Base-by-base conservation (phyloP, 2,329 filamentous ascomycete species). In the Beauveria australis region DNA sequence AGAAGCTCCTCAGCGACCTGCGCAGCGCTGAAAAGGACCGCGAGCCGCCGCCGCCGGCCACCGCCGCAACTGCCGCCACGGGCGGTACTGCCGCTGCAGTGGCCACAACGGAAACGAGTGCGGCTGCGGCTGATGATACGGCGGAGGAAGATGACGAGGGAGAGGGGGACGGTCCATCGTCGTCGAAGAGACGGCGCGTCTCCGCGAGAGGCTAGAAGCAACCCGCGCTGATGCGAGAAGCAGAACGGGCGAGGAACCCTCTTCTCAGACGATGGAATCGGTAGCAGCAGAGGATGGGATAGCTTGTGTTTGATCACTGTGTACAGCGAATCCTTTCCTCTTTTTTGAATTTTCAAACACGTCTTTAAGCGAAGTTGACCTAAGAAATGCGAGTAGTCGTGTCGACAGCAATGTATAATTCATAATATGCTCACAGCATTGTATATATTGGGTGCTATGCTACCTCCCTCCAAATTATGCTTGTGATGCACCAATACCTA, bases 1-100 rank as follows among this genome's bases (percentile, higher is more conserved):
- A 96, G 75, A 86, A 88, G 70, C 83, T 89, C 22, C 82, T 96
- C 18, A 85, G 83, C 44, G 87, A 89, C 66, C 87, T 92, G 78
- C 84, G 91, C 33, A 88, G 85, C 58, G 89, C 88, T 1, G 89
- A 95, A 69, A 81, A 81, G 63, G 79, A 83, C 48, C 71, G 74
- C 4, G 73, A 71, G 37, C 73, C 69, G 3, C 74, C 73, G 19
- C 71, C 72, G 18, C 60, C n/a, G n/a, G n/a, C 63, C 14, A 46
- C 44, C 1, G 14, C 30, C 2, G 71, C 26, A 1, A 7, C 28
- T 6, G n/a, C 24, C 6, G 18, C 46, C 14, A 16, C 43, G 14
- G 46, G 22, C 22, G n/a, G n/a, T n/a, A 41, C 19, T 28, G 30
- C 44, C 10, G 18, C n/a, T 6, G 47, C 37, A 26, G 22, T 52